Base-by-base conservation (phyloP, 805 yeast genomes). In the Yamadazyma paraphyllophila region DNA sequence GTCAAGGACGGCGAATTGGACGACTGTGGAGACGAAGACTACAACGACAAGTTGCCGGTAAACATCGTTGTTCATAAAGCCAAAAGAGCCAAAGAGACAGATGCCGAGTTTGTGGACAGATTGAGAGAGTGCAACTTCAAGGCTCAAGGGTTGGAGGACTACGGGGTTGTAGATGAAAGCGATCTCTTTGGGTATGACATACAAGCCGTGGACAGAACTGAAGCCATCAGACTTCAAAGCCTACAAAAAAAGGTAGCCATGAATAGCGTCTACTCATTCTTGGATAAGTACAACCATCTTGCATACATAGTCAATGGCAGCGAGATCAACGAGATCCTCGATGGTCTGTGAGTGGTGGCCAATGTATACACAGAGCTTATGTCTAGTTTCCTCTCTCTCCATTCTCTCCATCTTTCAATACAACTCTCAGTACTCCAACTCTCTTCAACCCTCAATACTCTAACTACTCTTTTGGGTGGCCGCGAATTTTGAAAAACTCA, bases 281-380 rank as follows among this genome's bases (percentile, higher is more conserved):
- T 51, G 14, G 52, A 51, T 46, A 10, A 13, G 7, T 15, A 16
- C 36, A 45, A 48, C 27, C 43, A 51, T 36, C 44, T 51, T 46
- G 47, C 46, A 9, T 51, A 51, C 25, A 39, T 48, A 11, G 42
- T 51, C 6, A 51, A 51, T 30, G 51, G 54, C 5, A 48, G 50
- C n/a, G 45, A 39, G 17, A 37, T 43, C 34, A 38, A 43, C 26
- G 29, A 37, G 17, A 26, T 36, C 9, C n/a, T 36, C 13, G 15
- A 17, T 36, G 38, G 15, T n/a, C n/a, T n/a, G n/a, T n/a, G n/a
- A n/a, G n/a, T n/a, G n/a, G n/a, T n/a, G n/a, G n/a, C n/a, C n/a
- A n/a, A n/a, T n/a, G n/a, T n/a, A n/a, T n/a, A n/a, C n/a, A n/a
- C n/a, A n/a, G n/a, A n/a, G n/a, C n/a, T n/a, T n/a, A n/a, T n/a